Evolutionary conservation across 768 basidiomycete species (phyloP).

Genomic region (Lactarius quietus): DNA sequence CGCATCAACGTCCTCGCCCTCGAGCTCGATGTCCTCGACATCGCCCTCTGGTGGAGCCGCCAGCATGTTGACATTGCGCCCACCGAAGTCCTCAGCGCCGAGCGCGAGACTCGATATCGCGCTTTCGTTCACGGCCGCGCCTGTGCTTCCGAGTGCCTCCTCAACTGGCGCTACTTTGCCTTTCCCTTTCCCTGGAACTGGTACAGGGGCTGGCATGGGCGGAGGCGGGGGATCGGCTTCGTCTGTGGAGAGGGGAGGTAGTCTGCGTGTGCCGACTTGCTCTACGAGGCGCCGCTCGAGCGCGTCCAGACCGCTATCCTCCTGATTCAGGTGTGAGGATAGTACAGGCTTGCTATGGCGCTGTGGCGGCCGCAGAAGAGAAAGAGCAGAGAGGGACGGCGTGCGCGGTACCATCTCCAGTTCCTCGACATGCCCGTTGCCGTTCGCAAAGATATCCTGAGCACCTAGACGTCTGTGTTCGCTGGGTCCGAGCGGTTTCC

Average conservation of each 20-base stretch:
- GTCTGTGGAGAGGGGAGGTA: conserved; percentile 28
- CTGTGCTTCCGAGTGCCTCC: neutral
- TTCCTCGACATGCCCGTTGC: no score
- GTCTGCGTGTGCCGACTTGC: conserved; percentile 66
- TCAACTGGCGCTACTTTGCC: no score
- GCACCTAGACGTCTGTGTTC: conserved; percentile 32
- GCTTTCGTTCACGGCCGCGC: conserved; percentile 38
- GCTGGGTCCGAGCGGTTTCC: conserved; percentile 32
- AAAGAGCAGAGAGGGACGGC: conserved; percentile 33
- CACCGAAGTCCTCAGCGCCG: conserved; percentile 29
- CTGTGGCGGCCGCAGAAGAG: conserved; percentile 31
- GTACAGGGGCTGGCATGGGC: conserved; percentile 1
- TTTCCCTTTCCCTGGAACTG: conserved; percentile 9
- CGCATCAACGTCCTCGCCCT: conserved; percentile 3
- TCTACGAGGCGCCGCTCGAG: conserved; percentile 64
- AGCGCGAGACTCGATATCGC: conserved; percentile 48
- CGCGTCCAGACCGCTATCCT: conserved; percentile 65
- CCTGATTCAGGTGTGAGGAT: neutral
- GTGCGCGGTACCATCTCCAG: conserved; percentile 21
- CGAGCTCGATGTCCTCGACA: neutral
- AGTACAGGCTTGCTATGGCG: neutral
- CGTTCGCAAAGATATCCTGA: conserved; percentile 32
- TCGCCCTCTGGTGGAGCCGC: no score
- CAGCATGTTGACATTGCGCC: conserved; percentile 34
- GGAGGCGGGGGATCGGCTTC: no score